Conservation (phyloP, 2,329 filamentous ascomycete genomes). For the Coniella lustricola region DNA sequence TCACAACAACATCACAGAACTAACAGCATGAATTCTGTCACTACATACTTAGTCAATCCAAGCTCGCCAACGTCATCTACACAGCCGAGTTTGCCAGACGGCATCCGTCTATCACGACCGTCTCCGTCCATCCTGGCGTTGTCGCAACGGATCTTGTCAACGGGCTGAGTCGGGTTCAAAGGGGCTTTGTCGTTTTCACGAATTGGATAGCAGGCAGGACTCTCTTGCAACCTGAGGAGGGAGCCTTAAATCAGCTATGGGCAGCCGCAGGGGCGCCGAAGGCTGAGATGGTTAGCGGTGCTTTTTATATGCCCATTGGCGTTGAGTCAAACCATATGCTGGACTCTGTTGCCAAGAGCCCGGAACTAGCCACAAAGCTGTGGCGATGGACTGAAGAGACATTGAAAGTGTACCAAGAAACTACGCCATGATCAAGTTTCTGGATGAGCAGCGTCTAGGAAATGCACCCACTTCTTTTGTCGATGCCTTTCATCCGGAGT, state of each 20-base stretch:
- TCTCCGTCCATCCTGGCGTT: slow-evolving; percentile 24
- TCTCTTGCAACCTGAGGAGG: slow-evolving; percentile 25
- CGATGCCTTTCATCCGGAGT: too few species aligned
- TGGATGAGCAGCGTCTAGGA: neutral
- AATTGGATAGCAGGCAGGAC: slow-evolving; percentile 14
- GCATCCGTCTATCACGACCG: slow-evolving; percentile 20
- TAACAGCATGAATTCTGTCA: neutral
- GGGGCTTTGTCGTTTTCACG: slow-evolving; percentile 15
- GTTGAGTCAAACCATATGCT: slow-evolving; percentile 19
- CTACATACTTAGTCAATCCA: slow-evolving; percentile 30
- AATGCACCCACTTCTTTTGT: too few species aligned
- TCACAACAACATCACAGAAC: neutral
- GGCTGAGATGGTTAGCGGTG: slow-evolving; percentile 26
- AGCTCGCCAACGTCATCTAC: slow-evolving; percentile 24
- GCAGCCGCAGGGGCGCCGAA: slow-evolving; percentile 25
- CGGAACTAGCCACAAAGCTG: slow-evolving; percentile 25
- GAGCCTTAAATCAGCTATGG: slow-evolving; percentile 35
- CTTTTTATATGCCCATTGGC: slow-evolving; percentile 32
- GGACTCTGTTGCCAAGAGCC: slow-evolving; percentile 21
- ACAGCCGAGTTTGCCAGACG: slow-evolving; percentile 21
- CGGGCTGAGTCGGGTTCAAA: slow-evolving; percentile 12
- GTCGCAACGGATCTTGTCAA: slow-evolving; percentile 23
- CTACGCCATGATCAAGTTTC: neutral
- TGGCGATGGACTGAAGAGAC: slow-evolving; percentile 30
- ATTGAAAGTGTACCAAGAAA: slow-evolving; percentile 19